phyloP scores from a whole-genome alignment of 768 basidiomycete species.

The Dentipellis sp. region DNA sequence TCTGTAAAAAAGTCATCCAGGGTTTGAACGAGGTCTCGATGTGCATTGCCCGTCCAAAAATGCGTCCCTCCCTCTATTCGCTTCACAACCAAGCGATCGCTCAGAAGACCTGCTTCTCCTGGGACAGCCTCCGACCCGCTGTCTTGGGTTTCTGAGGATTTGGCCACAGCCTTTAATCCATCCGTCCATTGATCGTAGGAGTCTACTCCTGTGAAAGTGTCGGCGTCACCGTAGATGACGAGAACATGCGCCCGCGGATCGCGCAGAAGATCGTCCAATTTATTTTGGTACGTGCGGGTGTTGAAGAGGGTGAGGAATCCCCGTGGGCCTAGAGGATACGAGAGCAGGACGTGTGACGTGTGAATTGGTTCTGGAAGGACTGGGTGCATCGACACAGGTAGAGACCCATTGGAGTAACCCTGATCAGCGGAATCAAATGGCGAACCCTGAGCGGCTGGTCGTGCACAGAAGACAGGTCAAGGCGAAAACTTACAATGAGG shows the following conservation, averaged over 20 bases:
- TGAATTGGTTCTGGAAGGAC: constrained; percentile 33
- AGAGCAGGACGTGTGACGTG: constrained; percentile 61
- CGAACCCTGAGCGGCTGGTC: too few relatives aligned
- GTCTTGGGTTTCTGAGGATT: neutral
- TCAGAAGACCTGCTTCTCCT: neutral
- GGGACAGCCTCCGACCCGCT: neutral
- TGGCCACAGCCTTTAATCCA: constrained; percentile 20
- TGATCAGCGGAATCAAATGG: constrained; percentile 20
- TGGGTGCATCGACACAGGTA: constrained; percentile 62
- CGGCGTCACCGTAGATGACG: constrained; percentile 55
- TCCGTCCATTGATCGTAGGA: constrained; percentile 50
- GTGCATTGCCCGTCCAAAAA: constrained; percentile 14
- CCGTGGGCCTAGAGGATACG: constrained; percentile 67
- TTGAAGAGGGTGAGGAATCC: constrained; percentile 63
- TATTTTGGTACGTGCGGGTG: constrained; percentile 40
- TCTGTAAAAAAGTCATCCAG: neutral
- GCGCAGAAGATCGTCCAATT: constrained; percentile 40
- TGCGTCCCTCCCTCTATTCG: constrained; percentile 11
- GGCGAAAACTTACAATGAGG: constrained; percentile 41
- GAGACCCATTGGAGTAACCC: constrained; percentile 79
- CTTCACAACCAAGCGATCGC: constrained; percentile 8
- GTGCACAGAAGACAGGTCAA: neutral
- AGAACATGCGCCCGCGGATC: constrained; percentile 43
- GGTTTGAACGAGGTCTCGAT: constrained; percentile 3
- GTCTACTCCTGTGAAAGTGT: constrained; percentile 56